Evolutionary conservation across 805 yeast species (phyloP).

Genomic region (Candida orba): DNA sequence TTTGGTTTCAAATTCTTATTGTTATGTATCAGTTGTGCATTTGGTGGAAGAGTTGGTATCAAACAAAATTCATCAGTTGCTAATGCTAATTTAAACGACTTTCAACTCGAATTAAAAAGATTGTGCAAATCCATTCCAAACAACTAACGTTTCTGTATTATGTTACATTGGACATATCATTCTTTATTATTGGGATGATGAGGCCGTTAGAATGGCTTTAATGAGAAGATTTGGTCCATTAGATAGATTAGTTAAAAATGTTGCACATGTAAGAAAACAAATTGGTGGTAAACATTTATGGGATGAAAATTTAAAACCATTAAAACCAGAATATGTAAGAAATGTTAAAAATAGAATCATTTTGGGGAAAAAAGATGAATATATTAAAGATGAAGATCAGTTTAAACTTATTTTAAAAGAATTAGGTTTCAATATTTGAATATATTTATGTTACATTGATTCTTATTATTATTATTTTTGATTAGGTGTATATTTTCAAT

Average conservation of each 20-base stretch:
- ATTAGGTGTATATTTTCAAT: too few species aligned
- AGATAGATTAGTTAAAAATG: background rate
- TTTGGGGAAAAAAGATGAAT: background rate
- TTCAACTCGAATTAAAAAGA: background rate
- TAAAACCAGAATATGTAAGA: background rate
- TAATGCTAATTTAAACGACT: background rate
- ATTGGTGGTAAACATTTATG: slow-evolving; percentile 8
- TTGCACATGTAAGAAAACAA: background rate
- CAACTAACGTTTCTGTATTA: background rate
- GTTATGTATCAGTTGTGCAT: slow-evolving; percentile 9
- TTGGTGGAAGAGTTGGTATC: slow-evolving; percentile 7
- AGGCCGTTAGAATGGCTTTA: background rate
- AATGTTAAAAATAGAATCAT: background rate
- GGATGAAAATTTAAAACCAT: background rate
- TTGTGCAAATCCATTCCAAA: background rate
- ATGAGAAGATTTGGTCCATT: slow-evolving; percentile 5
- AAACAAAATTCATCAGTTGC: background rate
- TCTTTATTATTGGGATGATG: slow-evolving; percentile 5
- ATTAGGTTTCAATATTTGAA: background rate
- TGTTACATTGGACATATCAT: slow-evolving; percentile 8
- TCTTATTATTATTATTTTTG: too few species aligned
- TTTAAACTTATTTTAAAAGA: background rate
- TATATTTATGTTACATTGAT: too few species aligned
- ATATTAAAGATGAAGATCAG: background rate
- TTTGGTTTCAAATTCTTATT: slow-evolving; percentile 10